Evolutionary conservation across 768 basidiomycete genomes (phyloP).

Genomic region (Pleurotus pulmonarius): DNA sequence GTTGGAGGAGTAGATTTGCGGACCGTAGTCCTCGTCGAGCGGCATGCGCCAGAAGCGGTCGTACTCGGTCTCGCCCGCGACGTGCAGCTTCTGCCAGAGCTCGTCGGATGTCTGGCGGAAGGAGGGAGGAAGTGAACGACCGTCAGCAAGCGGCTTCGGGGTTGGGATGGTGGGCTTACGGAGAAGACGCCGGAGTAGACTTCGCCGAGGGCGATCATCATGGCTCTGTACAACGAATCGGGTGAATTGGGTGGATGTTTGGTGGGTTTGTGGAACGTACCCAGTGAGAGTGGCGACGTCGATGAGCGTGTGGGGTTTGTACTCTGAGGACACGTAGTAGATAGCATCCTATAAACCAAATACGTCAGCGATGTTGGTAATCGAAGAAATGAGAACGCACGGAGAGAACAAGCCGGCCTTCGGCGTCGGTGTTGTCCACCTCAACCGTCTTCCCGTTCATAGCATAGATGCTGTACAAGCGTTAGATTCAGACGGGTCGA

Average conservation of each 20-base stretch:
- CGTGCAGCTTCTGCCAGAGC: conserved; percentile 68
- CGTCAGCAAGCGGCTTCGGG: neutral
- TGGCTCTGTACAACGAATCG: conserved; percentile 44
- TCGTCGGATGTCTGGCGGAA: conserved; percentile 58
- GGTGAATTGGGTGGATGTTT: neutral
- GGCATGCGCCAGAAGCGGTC: conserved; percentile 93
- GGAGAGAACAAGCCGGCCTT: conserved; percentile 73
- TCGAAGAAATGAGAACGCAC: conserved; percentile 25
- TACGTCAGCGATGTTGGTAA: neutral
- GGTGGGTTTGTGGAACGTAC: conserved; percentile 29
- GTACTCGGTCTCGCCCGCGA: conserved; percentile 69
- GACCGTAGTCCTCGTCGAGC: conserved; percentile 74
- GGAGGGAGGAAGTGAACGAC: neutral
- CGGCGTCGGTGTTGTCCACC: conserved; percentile 86
- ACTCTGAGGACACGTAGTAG: conserved; percentile 74
- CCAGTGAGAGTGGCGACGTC: conserved; percentile 88
- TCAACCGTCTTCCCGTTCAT: conserved; percentile 90
- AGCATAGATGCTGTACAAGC: conserved; percentile 56
- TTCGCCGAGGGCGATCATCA: conserved; percentile 71
- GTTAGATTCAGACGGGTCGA: neutral
- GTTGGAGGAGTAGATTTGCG: conserved; percentile 73
- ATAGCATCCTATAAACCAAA: conserved; percentile 56
- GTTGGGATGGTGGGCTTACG: conserved; percentile 30
- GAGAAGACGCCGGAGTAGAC: conserved; percentile 77
- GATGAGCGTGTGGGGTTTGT: conserved; percentile 77